Percentiles rank a stretch among this genome's conserved stretches.
These are phyloP conservation scores for Clonostachys chloroleuca DNA, from an alignment of 2,329 filamentous ascomycete species.

Conservation along the genomic window DNA sequence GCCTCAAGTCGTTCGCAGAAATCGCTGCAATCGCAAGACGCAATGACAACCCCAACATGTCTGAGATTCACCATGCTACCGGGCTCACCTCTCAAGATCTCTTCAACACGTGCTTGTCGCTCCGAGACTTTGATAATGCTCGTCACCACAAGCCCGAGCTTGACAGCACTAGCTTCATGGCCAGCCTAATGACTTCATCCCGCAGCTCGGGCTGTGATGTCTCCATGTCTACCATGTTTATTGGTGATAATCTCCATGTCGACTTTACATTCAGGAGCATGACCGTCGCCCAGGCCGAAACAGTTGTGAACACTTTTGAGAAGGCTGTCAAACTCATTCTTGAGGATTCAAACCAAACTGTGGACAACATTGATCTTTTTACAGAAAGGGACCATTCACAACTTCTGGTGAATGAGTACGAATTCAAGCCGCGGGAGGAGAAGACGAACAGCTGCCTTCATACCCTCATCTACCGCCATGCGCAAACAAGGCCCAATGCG, in stretches of 20 bases:
- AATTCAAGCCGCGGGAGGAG: conserved; percentile 27
- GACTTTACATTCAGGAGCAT: conserved; percentile 39
- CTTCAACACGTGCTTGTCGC: conserved; percentile 48
- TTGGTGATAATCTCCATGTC: conserved; percentile 30
- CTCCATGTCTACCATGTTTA: conserved; percentile 36
- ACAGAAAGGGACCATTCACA: conserved; percentile 50
- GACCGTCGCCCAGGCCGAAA: conserved; percentile 34
- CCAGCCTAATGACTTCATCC: conserved; percentile 10
- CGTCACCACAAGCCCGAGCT: conserved; percentile 7
- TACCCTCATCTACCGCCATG: conserved; percentile 36
- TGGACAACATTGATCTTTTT: conserved; percentile 47
- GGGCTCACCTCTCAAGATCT: conserved; percentile 32
- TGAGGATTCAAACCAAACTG: conserved; percentile 27
- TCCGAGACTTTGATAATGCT: conserved; percentile 32
- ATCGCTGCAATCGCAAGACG: conserved; percentile 8
- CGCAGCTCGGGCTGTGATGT: conserved; percentile 41
- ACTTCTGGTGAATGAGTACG: conserved; percentile 46
- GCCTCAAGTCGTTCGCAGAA: conserved; percentile 24
- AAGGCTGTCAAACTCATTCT: conserved; percentile 43
- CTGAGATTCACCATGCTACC: conserved; percentile 41
- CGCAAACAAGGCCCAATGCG: conserved; percentile 27
- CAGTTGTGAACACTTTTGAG: conserved; percentile 48
- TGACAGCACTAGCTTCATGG: conserved; percentile 1
- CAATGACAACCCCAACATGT: conserved; percentile 39
- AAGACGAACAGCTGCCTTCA: conserved; percentile 36